Evolutionary conservation across 441 rosid species (phyloP).

Genomic region (Populus hybrid): DNA sequence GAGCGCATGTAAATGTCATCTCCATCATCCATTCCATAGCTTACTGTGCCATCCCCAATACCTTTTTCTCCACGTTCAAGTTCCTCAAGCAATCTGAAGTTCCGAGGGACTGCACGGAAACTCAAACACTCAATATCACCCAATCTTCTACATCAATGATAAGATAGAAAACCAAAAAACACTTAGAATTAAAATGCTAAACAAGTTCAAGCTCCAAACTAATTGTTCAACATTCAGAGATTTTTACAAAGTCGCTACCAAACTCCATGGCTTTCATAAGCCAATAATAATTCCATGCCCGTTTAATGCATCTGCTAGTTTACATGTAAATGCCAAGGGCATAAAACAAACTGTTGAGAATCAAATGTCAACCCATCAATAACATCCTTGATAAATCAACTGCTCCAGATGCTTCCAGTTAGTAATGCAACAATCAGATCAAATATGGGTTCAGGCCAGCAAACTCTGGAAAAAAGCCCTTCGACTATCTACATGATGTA

Average conservation of each 20-base stretch:
- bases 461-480: not conserved
- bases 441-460: not conserved
- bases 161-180: not conserved
- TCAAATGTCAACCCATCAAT: not conserved
- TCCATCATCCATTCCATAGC: conserved; percentile 99
- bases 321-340: not conserved
- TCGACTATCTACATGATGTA: not conserved
- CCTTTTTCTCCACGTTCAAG: conserved; percentile 99
- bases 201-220: conserved; percentile 4
- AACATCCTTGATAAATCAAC: not conserved
- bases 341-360: not conserved
- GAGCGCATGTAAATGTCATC: conserved; percentile 99
- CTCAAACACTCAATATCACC: conserved; percentile 2
- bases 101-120: conserved; percentile 73
- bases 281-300: not conserved
- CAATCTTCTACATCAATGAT: not conserved
- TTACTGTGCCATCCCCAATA: conserved; percentile 93
- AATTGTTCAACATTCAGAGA: not conserved
- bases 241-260: not conserved
- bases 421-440: not conserved
- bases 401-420: not conserved
- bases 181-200: conserved; percentile 4
- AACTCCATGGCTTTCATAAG: not conserved
- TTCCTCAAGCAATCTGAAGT: conserved; percentile 91
- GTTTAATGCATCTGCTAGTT: not conserved